Conservation (phyloP, 2,329 filamentous ascomycete genomes). For the Cladosporium cucumerinum region DNA sequence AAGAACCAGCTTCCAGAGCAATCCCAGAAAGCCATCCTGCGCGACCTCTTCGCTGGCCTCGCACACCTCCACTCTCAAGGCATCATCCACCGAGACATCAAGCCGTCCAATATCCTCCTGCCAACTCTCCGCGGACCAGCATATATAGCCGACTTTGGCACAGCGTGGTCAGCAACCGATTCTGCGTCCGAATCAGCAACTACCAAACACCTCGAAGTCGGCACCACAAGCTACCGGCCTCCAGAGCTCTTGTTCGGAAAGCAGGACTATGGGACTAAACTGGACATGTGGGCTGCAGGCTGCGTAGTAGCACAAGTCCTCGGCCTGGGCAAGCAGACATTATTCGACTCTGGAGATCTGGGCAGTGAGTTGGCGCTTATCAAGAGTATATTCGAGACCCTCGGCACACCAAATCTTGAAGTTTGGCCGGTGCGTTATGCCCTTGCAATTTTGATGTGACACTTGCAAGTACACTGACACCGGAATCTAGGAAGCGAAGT, state of each 20-base stretch:
- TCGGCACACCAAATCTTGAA: conserved; percentile 79
- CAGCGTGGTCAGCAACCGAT: conserved; percentile 70
- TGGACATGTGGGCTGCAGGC: conserved; percentile 90
- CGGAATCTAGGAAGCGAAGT: conserved; percentile 54
- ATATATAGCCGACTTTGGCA: conserved; percentile 86
- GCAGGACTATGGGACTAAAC: conserved; percentile 62
- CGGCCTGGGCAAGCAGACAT: conserved; percentile 52
- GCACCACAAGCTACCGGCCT: conserved; percentile 84
- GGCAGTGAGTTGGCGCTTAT: conserved; percentile 91
- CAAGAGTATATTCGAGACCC: conserved; percentile 83
- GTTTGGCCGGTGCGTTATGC: conserved; percentile 68
- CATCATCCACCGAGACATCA: conserved; percentile 91
- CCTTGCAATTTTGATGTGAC: background rate
- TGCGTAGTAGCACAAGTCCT: conserved; percentile 77
- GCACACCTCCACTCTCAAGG: conserved; percentile 66
- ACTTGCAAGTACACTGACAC: background rate
- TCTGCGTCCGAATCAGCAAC: conserved; percentile 59
- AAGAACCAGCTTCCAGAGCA: conserved; percentile 29
- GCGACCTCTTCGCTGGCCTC: conserved; percentile 68
- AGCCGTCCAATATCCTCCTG: conserved; percentile 73
- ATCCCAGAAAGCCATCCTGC: conserved; percentile 51
- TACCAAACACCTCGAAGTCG: conserved; percentile 84
- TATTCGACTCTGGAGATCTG: conserved; percentile 86
- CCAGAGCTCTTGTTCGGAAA: conserved; percentile 89
- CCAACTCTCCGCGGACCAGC: conserved; percentile 59